A percentile compares a stretch with the other conserved stretches of the same genome.
phyloP scores from a whole-genome alignment of 1,139 yeast genomes.

The Zygoascus hellenicus region DNA sequence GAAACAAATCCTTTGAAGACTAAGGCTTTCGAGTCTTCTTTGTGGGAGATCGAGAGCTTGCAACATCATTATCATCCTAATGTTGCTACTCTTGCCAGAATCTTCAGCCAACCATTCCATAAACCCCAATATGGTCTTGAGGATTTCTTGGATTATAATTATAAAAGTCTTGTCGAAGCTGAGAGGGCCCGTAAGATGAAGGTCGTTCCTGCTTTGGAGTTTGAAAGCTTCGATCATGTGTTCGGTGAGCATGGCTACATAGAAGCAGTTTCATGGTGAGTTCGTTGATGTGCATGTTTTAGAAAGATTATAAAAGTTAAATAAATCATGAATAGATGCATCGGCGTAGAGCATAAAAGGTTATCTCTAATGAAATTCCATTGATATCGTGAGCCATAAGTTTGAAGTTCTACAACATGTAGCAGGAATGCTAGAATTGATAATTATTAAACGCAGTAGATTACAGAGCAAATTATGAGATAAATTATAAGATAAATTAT shows the following conservation, averaged over 20 bases:
- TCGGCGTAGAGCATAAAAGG: too few species aligned
- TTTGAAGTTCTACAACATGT: too few species aligned
- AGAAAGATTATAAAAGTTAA: not conserved
- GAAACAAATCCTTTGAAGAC: slow-evolving; percentile 75
- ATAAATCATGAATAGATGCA: not conserved
- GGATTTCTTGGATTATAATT: slow-evolving; percentile 91
- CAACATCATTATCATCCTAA: slow-evolving; percentile 94
- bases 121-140: slow-evolving; percentile 85
- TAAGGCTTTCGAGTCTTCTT: slow-evolving; percentile 73
- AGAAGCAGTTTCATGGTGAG: slow-evolving; percentile 11
- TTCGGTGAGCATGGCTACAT: slow-evolving; percentile 28
- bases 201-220: slow-evolving; percentile 72
- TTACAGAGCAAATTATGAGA: too few species aligned
- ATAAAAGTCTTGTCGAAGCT: slow-evolving; percentile 64
- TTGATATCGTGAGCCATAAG: too few species aligned
- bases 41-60: slow-evolving; percentile 85
- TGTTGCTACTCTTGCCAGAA: slow-evolving; percentile 84
- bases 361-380: too few species aligned
- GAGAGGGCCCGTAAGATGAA: slow-evolving; percentile 68
- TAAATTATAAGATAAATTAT: too few species aligned
- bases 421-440: too few species aligned
- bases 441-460: too few species aligned
- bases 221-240: slow-evolving; percentile 49
- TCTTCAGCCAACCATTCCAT: slow-evolving; percentile 82
- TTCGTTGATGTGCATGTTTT: not conserved